Evolutionary conservation across 352 stramenopile species (phyloP).

Genomic region (Phytophthora kernoviae): DNA sequence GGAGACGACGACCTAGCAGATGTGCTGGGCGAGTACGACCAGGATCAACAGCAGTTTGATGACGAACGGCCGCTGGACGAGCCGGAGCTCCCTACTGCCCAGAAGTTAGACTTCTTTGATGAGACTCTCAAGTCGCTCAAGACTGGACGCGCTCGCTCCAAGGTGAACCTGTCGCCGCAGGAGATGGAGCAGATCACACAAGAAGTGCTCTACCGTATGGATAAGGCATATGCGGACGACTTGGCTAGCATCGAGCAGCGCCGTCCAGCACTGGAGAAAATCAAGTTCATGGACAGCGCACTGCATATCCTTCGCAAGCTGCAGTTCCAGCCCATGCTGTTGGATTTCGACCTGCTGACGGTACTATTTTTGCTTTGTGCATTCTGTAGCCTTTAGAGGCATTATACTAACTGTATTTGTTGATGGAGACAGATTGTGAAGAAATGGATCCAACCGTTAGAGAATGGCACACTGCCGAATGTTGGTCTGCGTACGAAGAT

Average conservation of each 20-base stretch:
- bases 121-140: constrained; percentile 86
- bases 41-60: constrained; percentile 79
- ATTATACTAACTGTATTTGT: neutral
- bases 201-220: constrained; percentile 89
- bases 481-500: constrained; percentile 88
- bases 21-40: constrained; percentile 80
- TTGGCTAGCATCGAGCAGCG: constrained; percentile 61
- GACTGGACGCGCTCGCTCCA: constrained; percentile 68
- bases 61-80: constrained; percentile 79
- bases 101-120: constrained; percentile 83
- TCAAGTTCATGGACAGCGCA: constrained; percentile 84
- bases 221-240: constrained; percentile 87
- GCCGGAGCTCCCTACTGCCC: constrained; percentile 18
- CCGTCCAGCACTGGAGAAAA: constrained; percentile 76
- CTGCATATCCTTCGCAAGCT: constrained; percentile 79
- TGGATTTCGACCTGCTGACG: constrained; percentile 88
- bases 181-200: constrained; percentile 89
- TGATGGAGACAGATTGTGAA: constrained; percentile 74
- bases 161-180: constrained; percentile 83
- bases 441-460: constrained; percentile 89
- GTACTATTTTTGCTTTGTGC: constrained; percentile 25
- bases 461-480: constrained; percentile 79
- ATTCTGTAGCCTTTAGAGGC: neutral
- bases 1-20: constrained; percentile 85
- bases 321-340: constrained; percentile 86